These are phyloP conservation scores for Phytophthora fragariaefolia DNA, from an alignment of 352 stramenopile genomes.

Conservation along the genomic window DNA sequence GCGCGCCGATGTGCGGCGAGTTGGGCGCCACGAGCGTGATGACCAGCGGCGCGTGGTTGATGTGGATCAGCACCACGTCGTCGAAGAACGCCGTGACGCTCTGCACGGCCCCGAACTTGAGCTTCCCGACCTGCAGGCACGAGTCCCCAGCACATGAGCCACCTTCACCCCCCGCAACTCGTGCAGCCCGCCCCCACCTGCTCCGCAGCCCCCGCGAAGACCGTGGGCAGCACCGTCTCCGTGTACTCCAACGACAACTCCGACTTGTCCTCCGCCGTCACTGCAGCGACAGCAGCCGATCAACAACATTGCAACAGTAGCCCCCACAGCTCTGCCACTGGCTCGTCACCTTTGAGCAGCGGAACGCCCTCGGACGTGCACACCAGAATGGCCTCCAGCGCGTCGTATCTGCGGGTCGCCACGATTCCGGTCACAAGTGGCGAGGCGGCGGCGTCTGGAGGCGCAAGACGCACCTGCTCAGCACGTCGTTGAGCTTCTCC, in stretches of 20 bases:
- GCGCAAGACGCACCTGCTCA: slow-evolving; percentile 65
- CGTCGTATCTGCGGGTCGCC: slow-evolving; percentile 72
- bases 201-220: slow-evolving; percentile 78
- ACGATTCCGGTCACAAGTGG: background rate
- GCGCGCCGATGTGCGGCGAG: slow-evolving; percentile 60
- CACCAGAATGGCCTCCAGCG: slow-evolving; percentile 77
- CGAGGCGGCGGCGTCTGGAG: background rate
- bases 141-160: background rate
- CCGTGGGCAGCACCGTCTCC: slow-evolving; percentile 79
- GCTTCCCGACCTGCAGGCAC: slow-evolving; percentile 69
- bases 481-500: slow-evolving; percentile 67
- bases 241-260: slow-evolving; percentile 70
- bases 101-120: slow-evolving; percentile 77
- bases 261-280: slow-evolving; percentile 51
- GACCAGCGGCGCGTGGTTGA: slow-evolving; percentile 79
- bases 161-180: too few relatives aligned
- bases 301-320: background rate
- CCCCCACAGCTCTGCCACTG: background rate
- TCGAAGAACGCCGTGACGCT: slow-evolving; percentile 81
- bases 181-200: slow-evolving; percentile 48
- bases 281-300: slow-evolving; percentile 28
- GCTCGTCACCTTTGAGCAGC: slow-evolving; percentile 61
- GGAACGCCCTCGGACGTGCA: slow-evolving; percentile 82
- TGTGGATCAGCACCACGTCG: slow-evolving; percentile 76
- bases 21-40: slow-evolving; percentile 78